Conservation (phyloP, 495 filamentous ascomycete genomes). For the Arthonia radiata region DNA sequence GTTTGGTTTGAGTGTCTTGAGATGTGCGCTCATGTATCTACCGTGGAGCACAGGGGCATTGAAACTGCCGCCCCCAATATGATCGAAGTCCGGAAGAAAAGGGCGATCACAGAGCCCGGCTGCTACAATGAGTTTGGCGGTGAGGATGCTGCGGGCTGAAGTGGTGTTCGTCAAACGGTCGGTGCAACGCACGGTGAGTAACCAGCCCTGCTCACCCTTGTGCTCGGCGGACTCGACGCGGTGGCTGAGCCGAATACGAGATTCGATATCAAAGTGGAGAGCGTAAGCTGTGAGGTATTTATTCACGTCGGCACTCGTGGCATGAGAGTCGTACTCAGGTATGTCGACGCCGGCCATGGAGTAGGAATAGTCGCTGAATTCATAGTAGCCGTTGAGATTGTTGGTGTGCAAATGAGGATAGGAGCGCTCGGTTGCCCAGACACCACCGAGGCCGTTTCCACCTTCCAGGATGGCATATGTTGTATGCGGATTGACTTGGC, state of each 20-base stretch:
- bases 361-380: slow-evolving; percentile 48
- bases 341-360: no score
- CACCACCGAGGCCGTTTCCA: slow-evolving; percentile 35
- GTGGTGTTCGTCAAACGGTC: slow-evolving; percentile 16
- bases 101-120: slow-evolving; percentile 44
- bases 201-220: slow-evolving; percentile 16
- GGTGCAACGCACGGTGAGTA: slow-evolving; percentile 10
- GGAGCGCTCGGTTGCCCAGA: slow-evolving; percentile 38
- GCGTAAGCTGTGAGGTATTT: slow-evolving; percentile 41
- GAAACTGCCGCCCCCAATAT: slow-evolving; percentile 30
- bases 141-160: no score
- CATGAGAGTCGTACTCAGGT: no score
- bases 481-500: slow-evolving; percentile 24
- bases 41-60: slow-evolving; percentile 36
- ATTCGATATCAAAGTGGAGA: slow-evolving; percentile 27
- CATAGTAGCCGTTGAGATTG: slow-evolving; percentile 37
- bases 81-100: slow-evolving; percentile 23
- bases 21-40: slow-evolving; percentile 22
- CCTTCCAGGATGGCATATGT: slow-evolving; percentile 28
- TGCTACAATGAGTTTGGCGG: slow-evolving; percentile 39
- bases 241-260: slow-evolving; percentile 26
- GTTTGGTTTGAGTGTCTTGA: slow-evolving; percentile 11
- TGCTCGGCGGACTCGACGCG: slow-evolving; percentile 28
- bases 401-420: slow-evolving; percentile 45
- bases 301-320: no score